Evolutionary conservation across 305 asterid genomes (phyloP), one percentile per base, ranked within the genome.

Genomic region (Fraxinus paxiana): DNA sequence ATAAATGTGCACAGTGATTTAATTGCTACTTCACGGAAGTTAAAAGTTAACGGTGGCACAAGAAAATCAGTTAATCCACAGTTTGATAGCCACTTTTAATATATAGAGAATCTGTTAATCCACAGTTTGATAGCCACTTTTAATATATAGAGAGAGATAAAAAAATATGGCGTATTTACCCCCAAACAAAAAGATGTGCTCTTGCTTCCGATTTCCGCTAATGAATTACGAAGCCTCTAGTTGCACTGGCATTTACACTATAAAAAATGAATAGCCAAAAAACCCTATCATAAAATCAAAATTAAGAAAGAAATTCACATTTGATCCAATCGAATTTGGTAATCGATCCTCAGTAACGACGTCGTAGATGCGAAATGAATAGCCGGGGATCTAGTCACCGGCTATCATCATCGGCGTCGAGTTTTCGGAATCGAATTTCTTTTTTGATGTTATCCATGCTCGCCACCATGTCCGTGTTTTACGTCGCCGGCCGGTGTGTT

Each of bases 391-490:
- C 94, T 0, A 73, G 75, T 61, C 87, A 84, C 91, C 91, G 89
- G 87, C 90, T 79, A 61, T 83, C 86, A 10, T 83, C 91, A 26
- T 84, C 92, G 43, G 77, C 84, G 20, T 77, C 90, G 69, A 85
- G 83, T 59, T 90, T 91, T 35, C 86, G 89, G 73, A 88, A 87
- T 80, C 94, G 95, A 83, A 41, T 94, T 82, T 87, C 89, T 17
- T 86, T 91, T 83, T 37, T 93, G 81, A 77, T 90, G 87, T 89
- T 92, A 10, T 87, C 94, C 34, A 94, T 92, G 98, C 88, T 92
- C 73, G 93, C 97, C 84, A 83, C 97, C 75, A 91, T 92, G 97
- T 97, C 97, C 71, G 79, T 92, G 59, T 73, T 92, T 38, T 92
- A 92, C 69, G 90, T 94, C 12, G 98, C 97, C 22, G 90, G 92